Base-by-base conservation (phyloP, 768 basidiomycete genomes). In the Multifurca ochricompacta region DNA sequence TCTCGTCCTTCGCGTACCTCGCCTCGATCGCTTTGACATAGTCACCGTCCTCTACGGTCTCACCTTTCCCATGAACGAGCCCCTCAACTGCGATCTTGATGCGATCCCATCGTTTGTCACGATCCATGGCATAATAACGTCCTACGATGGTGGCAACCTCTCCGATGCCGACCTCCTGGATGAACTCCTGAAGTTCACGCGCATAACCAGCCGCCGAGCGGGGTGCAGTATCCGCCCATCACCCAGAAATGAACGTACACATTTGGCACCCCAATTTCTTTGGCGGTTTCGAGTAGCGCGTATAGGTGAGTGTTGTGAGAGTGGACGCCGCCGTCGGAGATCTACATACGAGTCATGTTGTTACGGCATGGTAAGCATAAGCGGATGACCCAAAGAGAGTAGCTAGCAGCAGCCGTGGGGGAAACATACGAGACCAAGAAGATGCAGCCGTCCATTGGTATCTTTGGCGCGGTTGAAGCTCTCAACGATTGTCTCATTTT, bases 251-350 rank as follows among this genome's bases (percentile, higher is more conserved):
- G 93, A 60, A 97, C 72, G 65, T 88, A 95, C 53, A 87, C 83
- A 59, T 95, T 77, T 3, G 89, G 88, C 34, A 95, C 85, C 39
- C 82, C 85, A 48, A 80, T 69, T 65, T 89, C 84, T 66, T 95
- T 94, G 21, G 93, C 94, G 5, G 85, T 85, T 68, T 91, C 88
- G 61, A 97, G 81, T 10, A 97, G 80, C 1, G 92, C 92, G 63
- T 83, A 91, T 34, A 97, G 79, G 68, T 96, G 93, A 47, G 69
- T 79, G 67, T 91, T 95, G 69, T 95, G 92, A 1, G 94, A 95
- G 73, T 95, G 94, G n/a, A 96, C 93, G 62, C 93, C 92, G 28
- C 93, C 93, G 61, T 97, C 93, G 13, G 93, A 96, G 48, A 92
- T 75, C 89, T 92, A 61, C 13, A 13, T 21, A 14, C 13, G 31